Base-by-base conservation (phyloP, 1,139 yeast genomes). In the Trichomonascaceae sp. region DNA sequence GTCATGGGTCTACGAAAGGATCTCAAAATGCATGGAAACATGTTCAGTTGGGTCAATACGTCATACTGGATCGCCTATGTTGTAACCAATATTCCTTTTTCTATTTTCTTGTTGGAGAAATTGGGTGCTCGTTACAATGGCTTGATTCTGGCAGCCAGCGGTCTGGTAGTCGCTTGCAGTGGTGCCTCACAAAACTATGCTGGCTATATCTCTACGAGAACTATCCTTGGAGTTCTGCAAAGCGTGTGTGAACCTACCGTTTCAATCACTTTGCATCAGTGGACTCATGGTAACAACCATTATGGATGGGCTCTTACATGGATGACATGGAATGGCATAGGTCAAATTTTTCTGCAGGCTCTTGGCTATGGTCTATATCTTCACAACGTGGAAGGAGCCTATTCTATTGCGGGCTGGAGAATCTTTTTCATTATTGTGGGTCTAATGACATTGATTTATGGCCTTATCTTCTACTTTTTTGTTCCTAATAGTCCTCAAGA, bases 1-100 rank as follows among this genome's bases (percentile, higher is more conserved):
- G 74, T 84, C 49, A 72, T 83, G 75, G 86, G 86, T 0, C 71
- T 82, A 53, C 71, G 70, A 55, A 59, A 67, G 2, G 70, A 74
- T 54, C 60, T 74, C 50, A 41, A 58, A 36, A 63, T 63, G 66
- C 59, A 61, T 17, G 73, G 72, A n/a, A 63, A 69, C 43, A 71
- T 71, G 50, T 75, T 71, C 60, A 70, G 74, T 8, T 81, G 85
- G 79, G 70, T 79, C 45, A 81, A 82, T 19, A 80, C 85, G 1
- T 76, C 81, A 30, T 81, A 82, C 62, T 76, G 77, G 59, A 70
- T 76, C 55, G 81, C 79, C 4, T 77, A 76, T 58, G 60, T 77
- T 51, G 67, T 77, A 18, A 79, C 79, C 57, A 80, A 80, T 49
- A 69, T 76, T 55, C 83, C 84, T 43, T 79, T 76, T 4, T 73